Base-by-base conservation (phyloP, 2,329 filamentous ascomycete species). In the Dryadomyces quercivorus region DNA sequence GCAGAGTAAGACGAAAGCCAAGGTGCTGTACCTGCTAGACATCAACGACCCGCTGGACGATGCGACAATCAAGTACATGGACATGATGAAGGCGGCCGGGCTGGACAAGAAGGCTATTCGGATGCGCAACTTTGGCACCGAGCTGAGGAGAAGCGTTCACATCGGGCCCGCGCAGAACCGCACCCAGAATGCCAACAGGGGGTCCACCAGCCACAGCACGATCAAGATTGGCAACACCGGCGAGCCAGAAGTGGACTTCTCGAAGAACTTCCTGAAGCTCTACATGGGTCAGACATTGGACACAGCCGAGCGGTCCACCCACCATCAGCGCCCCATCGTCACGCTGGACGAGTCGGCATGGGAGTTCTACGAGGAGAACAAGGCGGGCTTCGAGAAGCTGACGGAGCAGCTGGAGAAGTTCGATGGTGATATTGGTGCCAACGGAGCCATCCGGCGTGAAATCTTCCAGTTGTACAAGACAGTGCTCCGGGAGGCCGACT, bases 41-140 rank as follows among this genome's bases (percentile, higher is more conserved):
- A 70, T 76, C 53, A 76, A 76, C 59, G 69, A 72, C 46, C 70
- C 74, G 0, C 67, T 73, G 0, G 71, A 75, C 42, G 72, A 75
- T 48, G 70, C 70, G 0, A 72, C 71, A 0, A 66, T 69, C 52
- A 67, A 72, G 6, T 71, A 74, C n/a, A 62, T 65, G 16, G 61
- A 58, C 2, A 61, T 75, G 1, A 69, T 69, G 54, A 64, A 65
- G 16, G 63, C 63, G 1, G 65, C 67, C 0, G 68, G 69, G 0
- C 56, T 74, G 1, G 58, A 63, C 1, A 62, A 68, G 31, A 38
- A 36, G 0, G 52, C 56, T 5, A 59, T 61, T 20, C 55, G 60
- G n/a, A 58, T 61, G 57, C 31, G 48, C 1, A 59, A n/a, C 50
- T 61, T 61, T 53, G 59, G 60, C 7, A 56, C 59, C 0, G 60